A percentile compares a stretch with the other conserved stretches of the same genome.
Evolutionary conservation across 257 asterid genomes (phyloP).

Genomic region (Echites panduratus): DNA sequence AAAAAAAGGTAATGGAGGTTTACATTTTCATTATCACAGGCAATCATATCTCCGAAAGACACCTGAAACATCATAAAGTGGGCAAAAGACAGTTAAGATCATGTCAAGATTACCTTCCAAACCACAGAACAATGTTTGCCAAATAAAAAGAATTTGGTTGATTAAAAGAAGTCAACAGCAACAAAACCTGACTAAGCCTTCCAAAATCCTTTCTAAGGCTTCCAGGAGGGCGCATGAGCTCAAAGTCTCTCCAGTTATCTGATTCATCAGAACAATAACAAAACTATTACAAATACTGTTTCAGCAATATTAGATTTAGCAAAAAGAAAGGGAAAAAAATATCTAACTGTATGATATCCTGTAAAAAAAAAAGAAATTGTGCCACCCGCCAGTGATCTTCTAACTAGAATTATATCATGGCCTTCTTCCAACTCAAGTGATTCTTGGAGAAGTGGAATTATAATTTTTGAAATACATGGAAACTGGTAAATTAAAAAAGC

Average conservation of each 20-base stretch:
- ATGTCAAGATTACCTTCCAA: not conserved
- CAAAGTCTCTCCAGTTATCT: conserved; percentile 55
- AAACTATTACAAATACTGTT: not conserved
- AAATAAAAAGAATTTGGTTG: not conserved
- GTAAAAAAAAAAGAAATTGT: not conserved
- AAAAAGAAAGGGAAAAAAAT: not conserved
- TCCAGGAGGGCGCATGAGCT: conserved; percentile 98
- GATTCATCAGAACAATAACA: not conserved
- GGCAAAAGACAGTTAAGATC: not conserved
- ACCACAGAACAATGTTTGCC: not conserved
- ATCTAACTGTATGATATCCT: not conserved
- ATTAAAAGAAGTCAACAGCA: conserved; percentile 2
- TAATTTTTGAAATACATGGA: not conserved
- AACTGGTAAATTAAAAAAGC: conserved; percentile 14
- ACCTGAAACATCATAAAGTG: too few species aligned
- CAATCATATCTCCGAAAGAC: too few species aligned
- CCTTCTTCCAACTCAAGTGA: not conserved
- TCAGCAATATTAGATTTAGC: not conserved
- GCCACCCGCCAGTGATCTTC: not conserved
- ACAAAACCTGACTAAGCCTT: conserved; percentile 75
- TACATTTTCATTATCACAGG: too few species aligned
- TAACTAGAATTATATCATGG: not conserved
- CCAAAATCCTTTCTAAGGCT: conserved; percentile 70
- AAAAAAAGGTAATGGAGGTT: too few species aligned
- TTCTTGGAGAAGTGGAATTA: too few species aligned